Conservation (phyloP, 2,329 filamentous ascomycete species). For the Tolypocladium cylindrosporum region DNA sequence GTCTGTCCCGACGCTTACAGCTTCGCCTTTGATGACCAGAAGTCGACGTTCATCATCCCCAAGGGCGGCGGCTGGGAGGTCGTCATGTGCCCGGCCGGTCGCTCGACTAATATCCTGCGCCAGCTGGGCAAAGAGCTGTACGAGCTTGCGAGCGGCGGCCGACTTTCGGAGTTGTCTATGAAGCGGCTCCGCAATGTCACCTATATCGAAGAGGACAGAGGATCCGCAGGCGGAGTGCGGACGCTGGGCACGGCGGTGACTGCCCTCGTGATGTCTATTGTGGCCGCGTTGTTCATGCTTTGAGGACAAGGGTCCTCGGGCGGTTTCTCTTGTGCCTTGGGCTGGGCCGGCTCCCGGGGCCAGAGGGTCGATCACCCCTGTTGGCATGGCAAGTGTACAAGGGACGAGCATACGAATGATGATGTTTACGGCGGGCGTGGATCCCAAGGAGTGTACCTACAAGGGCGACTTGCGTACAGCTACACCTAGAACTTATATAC, state of each 20-base stretch:
- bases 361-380: neutral
- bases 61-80: constrained; percentile 68
- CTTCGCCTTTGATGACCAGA: constrained; percentile 54
- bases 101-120: constrained; percentile 48
- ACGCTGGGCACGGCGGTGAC: constrained; percentile 7
- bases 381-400: neutral
- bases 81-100: constrained; percentile 60
- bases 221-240: constrained; percentile 11
- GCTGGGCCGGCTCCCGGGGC: neutral
- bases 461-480: neutral
- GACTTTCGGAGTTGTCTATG: constrained; percentile 22
- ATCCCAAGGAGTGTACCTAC: neutral
- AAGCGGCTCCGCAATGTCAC: constrained; percentile 21
- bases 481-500: constrained; percentile 5
- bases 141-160: constrained; percentile 32
- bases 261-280: constrained; percentile 1
- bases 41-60: constrained; percentile 52
- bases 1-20: constrained; percentile 81
- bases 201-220: constrained; percentile 22
- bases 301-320: neutral
- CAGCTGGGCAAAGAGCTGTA: constrained; percentile 40
- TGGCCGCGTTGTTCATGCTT: neutral
- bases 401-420: neutral
- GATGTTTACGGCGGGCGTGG: neutral
- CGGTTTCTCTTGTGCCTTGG: neutral